Percentiles rank a stretch among this genome's conserved stretches.
Conservation (phyloP, 345 rosid species). For the Citrus cavaleriei region DNA sequence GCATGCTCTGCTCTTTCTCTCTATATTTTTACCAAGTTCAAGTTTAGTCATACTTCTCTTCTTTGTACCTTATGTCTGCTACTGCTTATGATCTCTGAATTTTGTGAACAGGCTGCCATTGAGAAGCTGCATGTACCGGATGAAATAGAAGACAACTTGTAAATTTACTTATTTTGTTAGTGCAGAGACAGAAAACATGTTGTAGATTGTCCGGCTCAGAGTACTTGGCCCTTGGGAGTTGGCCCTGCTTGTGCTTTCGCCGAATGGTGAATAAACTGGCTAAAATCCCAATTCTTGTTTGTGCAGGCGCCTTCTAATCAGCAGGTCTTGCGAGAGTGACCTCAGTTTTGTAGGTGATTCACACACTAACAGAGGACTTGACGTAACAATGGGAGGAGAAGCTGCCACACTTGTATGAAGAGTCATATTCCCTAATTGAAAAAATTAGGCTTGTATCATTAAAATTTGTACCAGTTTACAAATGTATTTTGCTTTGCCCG, state of each 20-base stretch:
- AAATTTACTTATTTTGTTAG: constrained; percentile 4
- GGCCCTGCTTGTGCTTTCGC: constrained; percentile 51
- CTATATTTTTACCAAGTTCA: not conserved
- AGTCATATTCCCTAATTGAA: constrained; percentile 9
- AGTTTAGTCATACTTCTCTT: not conserved
- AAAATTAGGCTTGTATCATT: constrained; percentile 11
- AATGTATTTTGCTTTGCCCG: constrained; percentile 3
- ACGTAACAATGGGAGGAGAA: constrained; percentile 7
- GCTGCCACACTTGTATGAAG: constrained; percentile 19
- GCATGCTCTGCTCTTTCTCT: not conserved
- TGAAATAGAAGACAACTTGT: constrained; percentile 69
- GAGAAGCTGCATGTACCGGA: constrained; percentile 97
- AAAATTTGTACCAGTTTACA: constrained; percentile 16
- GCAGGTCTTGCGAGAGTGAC: constrained; percentile 23
- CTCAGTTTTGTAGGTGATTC: constrained; percentile 28
- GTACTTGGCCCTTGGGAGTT: constrained; percentile 11
- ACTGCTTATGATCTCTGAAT: not conserved
- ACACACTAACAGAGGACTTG: constrained; percentile 8
- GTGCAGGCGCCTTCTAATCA: not conserved
- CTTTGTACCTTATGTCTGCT: not conserved
- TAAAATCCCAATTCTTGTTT: not conserved
- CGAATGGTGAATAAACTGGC: constrained; percentile 13
- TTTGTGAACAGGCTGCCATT: constrained; percentile 76
- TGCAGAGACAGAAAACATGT: constrained; percentile 2
- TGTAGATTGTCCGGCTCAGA: constrained; percentile 20